Conservation (phyloP, 768 basidiomycete genomes). For the Russula sp. region DNA sequence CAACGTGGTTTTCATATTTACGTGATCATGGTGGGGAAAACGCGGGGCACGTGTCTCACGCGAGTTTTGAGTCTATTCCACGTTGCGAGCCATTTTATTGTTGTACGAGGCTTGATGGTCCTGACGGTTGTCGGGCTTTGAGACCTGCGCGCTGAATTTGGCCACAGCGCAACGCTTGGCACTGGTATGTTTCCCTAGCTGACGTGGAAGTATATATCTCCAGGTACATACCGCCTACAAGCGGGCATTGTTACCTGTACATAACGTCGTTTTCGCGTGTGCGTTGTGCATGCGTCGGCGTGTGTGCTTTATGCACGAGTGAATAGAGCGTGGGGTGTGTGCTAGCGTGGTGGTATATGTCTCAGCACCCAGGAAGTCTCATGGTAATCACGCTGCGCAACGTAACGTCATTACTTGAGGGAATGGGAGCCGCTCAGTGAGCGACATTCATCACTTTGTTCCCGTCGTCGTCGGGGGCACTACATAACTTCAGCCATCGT, state of each 20-base stretch:
- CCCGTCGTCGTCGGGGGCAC: constrained; percentile 13
- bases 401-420: neutral
- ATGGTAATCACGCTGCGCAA: constrained; percentile 4
- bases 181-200: neutral
- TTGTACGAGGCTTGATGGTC: neutral
- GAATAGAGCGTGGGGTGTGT: constrained; percentile 1
- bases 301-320: neutral
- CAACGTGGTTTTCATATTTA: constrained; percentile 24
- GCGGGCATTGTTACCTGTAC: neutral
- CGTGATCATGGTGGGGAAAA: constrained; percentile 4
- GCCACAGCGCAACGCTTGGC: neutral
- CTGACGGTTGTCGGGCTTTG: neutral
- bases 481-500: neutral
- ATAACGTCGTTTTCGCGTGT: constrained; percentile 3
- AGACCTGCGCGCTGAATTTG: neutral
- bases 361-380: neutral
- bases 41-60: neutral
- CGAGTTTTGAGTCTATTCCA: neutral
- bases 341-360: neutral
- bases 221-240: neutral
- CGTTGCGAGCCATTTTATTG: neutral
- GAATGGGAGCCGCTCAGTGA: neutral
- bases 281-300: constrained; percentile 8
- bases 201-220: too few relatives aligned
- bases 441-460: neutral